Conservation (phyloP, 805 yeast genomes). For the Spathaspora arborariae region DNA sequence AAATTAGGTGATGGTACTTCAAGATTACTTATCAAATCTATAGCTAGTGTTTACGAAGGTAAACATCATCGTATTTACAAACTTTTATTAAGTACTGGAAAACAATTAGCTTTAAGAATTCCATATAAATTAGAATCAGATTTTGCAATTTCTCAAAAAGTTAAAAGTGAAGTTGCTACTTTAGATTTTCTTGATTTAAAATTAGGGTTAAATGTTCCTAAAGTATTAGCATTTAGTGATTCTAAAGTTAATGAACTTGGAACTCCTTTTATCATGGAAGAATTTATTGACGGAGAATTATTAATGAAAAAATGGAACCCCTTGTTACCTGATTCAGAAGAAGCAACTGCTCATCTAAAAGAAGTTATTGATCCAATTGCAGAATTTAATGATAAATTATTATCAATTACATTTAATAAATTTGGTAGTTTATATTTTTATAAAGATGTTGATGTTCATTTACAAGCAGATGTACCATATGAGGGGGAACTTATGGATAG, state of each 20-base stretch:
- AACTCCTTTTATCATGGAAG: constrained; percentile 78
- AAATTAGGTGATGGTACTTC: constrained; percentile 36
- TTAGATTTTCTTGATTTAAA: constrained; percentile 73
- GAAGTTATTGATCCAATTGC: constrained; percentile 70
- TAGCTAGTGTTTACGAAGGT: constrained; percentile 88
- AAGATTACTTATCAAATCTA: constrained; percentile 54
- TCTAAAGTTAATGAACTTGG: constrained; percentile 59
- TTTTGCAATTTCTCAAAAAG: constrained; percentile 57
- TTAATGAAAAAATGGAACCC: constrained; percentile 94
- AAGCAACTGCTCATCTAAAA: constrained; percentile 47
- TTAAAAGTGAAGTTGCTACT: constrained; percentile 91
- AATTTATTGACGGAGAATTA: constrained; percentile 71
- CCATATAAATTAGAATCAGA: constrained; percentile 79
- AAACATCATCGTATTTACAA: constrained; percentile 88
- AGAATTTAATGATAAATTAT: constrained; percentile 55
- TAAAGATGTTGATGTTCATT: constrained; percentile 53
- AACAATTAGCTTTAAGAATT: constrained; percentile 69
- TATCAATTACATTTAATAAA: constrained; percentile 58
- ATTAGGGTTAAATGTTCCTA: constrained; percentile 67
- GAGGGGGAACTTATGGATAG: constrained; percentile 57
- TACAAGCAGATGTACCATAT: constrained; percentile 46
- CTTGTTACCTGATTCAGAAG: constrained; percentile 48
- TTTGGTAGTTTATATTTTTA: constrained; percentile 83
- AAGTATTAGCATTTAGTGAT: constrained; percentile 64
- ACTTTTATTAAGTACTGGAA: constrained; percentile 58